These are phyloP conservation scores for Cladosporium austrohemisphaericum DNA, from an alignment of 2,329 filamentous ascomycete species.

Conservation along the genomic window DNA sequence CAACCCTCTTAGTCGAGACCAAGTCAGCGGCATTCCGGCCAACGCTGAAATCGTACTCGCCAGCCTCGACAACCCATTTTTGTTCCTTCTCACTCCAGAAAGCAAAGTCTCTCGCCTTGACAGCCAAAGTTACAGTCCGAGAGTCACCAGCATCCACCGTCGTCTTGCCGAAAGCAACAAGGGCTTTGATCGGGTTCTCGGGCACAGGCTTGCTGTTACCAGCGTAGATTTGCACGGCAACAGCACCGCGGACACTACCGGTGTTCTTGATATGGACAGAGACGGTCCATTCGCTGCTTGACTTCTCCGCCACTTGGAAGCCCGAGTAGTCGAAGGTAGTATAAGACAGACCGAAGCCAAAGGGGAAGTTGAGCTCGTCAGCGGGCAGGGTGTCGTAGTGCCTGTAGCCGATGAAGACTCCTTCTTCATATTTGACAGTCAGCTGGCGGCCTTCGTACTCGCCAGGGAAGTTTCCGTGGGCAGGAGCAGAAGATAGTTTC, in stretches of 20 bases:
- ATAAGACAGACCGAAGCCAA: slow-evolving; percentile 75
- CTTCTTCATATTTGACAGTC: slow-evolving; percentile 69
- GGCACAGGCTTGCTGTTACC: slow-evolving; percentile 51
- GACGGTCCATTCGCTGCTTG: slow-evolving; percentile 25
- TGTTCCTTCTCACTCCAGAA: slow-evolving; percentile 5
- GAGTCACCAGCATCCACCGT: slow-evolving; percentile 53
- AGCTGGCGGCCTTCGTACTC: slow-evolving; percentile 58
- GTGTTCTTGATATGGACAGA: slow-evolving; percentile 2
- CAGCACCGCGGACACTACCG: neutral
- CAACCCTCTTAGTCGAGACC: neutral
- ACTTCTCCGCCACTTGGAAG: neutral
- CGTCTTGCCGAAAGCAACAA: slow-evolving; percentile 66
- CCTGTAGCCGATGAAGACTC: slow-evolving; percentile 69
- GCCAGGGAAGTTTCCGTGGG: slow-evolving; percentile 69
- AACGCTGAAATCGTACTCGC: slow-evolving; percentile 5
- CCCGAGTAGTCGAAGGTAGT: slow-evolving; percentile 63
- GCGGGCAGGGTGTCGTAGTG: slow-evolving; percentile 64
- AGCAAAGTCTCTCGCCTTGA: slow-evolving; percentile 8
- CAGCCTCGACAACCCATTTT: neutral
- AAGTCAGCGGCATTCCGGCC: neutral
- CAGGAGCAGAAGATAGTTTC: slow-evolving; percentile 50
- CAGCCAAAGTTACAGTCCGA: neutral
- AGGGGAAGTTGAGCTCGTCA: slow-evolving; percentile 65
- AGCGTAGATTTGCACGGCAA: slow-evolving; percentile 8
- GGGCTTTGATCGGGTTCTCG: slow-evolving; percentile 64